Percentiles rank a stretch among this genome's conserved stretches.
phyloP scores from a whole-genome alignment of 2,329 filamentous ascomycete species.

The Cladosporium velox region DNA sequence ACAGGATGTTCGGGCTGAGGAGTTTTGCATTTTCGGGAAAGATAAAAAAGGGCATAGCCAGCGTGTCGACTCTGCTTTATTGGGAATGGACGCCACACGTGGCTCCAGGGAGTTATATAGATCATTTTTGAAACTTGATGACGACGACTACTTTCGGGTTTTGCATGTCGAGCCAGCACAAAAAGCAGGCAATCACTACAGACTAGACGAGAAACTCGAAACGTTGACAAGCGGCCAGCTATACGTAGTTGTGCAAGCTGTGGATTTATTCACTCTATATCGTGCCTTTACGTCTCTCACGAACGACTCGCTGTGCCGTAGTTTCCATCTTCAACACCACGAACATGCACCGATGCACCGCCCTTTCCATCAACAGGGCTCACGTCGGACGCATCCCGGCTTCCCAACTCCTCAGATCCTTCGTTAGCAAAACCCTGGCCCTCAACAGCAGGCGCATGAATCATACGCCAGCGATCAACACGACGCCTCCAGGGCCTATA shows the following conservation, averaged over 20 bases:
- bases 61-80: neutral
- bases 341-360: neutral
- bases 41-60: conserved; percentile 12
- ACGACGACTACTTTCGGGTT: neutral
- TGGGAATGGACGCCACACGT: conserved; percentile 13
- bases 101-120: conserved; percentile 5
- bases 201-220: neutral
- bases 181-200: neutral
- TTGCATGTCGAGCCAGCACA: neutral
- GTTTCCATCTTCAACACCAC: neutral
- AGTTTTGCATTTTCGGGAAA: neutral
- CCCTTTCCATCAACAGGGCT: neutral
- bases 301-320: neutral
- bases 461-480: conserved; percentile 45
- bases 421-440: neutral
- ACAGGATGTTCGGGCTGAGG: neutral
- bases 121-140: neutral
- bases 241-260: neutral
- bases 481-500: conserved; percentile 78
- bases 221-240: neutral
- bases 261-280: neutral
- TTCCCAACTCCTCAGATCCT: neutral
- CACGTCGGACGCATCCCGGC: neutral
- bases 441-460: conserved; percentile 9
- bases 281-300: neutral